Evolutionary conservation across 176 grass and related monocot species (phyloP).

Genomic region (Bothriochloa decipiens): DNA sequence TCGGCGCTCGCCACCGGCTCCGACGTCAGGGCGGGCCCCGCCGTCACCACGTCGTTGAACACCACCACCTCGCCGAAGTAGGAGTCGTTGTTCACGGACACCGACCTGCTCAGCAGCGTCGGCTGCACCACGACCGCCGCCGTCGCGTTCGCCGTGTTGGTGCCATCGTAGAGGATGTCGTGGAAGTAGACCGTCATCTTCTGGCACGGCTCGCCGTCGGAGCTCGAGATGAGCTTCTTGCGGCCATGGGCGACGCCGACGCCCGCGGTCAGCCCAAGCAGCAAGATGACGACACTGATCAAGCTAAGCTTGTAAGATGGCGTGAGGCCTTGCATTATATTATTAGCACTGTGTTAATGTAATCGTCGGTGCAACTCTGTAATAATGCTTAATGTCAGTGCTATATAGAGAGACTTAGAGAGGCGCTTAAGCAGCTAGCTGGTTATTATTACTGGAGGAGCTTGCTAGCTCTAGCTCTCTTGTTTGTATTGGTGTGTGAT

Average conservation of each 20-base stretch:
- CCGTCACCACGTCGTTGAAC: conserved; percentile 46
- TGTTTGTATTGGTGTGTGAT: no score
- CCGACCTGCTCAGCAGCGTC: conserved; percentile 28
- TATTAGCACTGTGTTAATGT: background rate
- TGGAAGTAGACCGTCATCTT: conserved; percentile 48
- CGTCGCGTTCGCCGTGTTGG: conserved; percentile 42
- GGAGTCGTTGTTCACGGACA: background rate
- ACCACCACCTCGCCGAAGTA: conserved; percentile 47
- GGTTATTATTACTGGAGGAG: no score
- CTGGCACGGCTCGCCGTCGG: conserved; percentile 25
- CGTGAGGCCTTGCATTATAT: conserved; percentile 9
- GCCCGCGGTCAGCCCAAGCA: background rate
- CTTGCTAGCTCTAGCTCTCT: no score
- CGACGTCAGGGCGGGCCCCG: background rate
- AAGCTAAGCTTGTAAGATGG: background rate
- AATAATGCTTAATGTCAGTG: no score
- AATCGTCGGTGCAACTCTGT: no score
- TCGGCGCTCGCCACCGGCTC: conserved; percentile 36
- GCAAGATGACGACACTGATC: background rate
- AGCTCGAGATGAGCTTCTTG: background rate
- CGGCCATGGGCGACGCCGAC: background rate
- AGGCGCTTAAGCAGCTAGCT: no score
- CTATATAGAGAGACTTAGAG: no score
- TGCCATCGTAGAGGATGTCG: conserved; percentile 42
- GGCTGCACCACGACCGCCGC: background rate